Evolutionary conservation across 2,329 filamentous ascomycete genomes (phyloP).

Genomic region (Verticillium albo-atrum): DNA sequence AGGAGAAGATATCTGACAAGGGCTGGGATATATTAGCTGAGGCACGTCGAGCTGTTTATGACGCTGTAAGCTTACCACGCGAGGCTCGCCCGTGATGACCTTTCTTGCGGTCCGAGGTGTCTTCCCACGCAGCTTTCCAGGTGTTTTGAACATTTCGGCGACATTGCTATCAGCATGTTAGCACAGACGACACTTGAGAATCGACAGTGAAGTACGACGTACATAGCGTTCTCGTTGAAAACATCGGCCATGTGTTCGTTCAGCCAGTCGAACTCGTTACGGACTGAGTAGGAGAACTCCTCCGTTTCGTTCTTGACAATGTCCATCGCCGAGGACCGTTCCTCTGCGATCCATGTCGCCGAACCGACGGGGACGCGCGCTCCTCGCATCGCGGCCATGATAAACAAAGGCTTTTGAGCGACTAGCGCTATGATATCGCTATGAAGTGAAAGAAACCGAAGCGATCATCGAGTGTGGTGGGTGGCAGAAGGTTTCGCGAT

Average conservation of each 20-base stretch:
- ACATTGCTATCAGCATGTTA: conserved; percentile 63
- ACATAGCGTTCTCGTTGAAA: conserved; percentile 84
- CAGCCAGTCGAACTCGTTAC: conserved; percentile 95
- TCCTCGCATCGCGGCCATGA: conserved; percentile 41
- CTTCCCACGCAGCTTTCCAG: conserved; percentile 76
- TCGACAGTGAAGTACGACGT: conserved; percentile 51
- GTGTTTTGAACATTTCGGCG: conserved; percentile 92
- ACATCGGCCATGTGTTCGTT: conserved; percentile 98
- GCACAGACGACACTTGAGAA: neutral
- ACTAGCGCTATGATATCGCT: conserved; percentile 10
- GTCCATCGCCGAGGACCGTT: conserved; percentile 72
- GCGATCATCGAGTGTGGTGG: neutral
- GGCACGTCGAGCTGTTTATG: neutral
- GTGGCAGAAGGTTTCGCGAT: conserved; percentile 7
- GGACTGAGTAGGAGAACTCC: conserved; percentile 86
- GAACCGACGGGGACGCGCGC: conserved; percentile 72
- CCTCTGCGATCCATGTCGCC: conserved; percentile 77
- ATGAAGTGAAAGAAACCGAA: conserved; percentile 2
- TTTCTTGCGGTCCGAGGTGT: conserved; percentile 71
- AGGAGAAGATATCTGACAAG: conserved; percentile 54
- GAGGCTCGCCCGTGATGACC: conserved; percentile 48
- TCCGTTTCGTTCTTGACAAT: conserved; percentile 80
- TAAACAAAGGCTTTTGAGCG: conserved; percentile 4
- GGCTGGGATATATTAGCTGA: conserved; percentile 40
- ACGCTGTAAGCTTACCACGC: conserved; percentile 51